Percentiles rank a stretch among this genome's conserved stretches.
phyloP scores from a whole-genome alignment of 352 stramenopile species.

The Aphanomyces euteiches region DNA sequence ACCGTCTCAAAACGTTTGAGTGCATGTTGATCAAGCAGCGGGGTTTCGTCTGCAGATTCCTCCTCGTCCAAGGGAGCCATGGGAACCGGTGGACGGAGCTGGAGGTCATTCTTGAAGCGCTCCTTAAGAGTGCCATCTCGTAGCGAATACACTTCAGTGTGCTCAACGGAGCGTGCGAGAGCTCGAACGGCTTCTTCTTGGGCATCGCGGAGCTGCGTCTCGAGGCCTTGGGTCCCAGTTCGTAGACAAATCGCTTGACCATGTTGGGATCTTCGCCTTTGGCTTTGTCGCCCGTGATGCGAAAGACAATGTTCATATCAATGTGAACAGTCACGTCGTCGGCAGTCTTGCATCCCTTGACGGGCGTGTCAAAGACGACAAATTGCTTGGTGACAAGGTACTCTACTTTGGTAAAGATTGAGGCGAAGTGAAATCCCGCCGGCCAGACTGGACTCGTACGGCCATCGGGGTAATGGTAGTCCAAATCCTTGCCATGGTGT shows the following conservation, averaged over 20 bases:
- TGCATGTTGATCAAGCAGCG: conserved; percentile 1
- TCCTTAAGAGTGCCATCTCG: conserved; percentile 71
- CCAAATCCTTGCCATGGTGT: conserved; percentile 70
- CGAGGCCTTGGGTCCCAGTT: conserved; percentile 80
- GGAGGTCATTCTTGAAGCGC: conserved; percentile 50
- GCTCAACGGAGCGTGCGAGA: conserved; percentile 74
- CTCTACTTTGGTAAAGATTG: conserved; percentile 72
- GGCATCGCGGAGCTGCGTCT: conserved; percentile 76
- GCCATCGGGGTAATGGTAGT: conserved; percentile 51
- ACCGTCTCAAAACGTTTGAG: conserved; percentile 35
- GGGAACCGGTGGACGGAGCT: conserved; percentile 32
- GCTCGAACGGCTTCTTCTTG: conserved; percentile 79
- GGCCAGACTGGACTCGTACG: conserved; percentile 61
- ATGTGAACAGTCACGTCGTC: conserved; percentile 86
- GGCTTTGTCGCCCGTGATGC: conserved; percentile 83
- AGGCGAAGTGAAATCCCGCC: conserved; percentile 68
- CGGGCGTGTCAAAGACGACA: conserved; percentile 82
- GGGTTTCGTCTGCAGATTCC: conserved; percentile 6
- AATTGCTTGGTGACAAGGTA: conserved; percentile 87
- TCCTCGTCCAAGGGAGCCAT: conserved; percentile 12
- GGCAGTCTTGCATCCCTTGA: conserved; percentile 86
- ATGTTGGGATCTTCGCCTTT: conserved; percentile 78
- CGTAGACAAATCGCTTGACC: conserved; percentile 86
- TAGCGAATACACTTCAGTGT: conserved; percentile 85
- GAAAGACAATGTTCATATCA: conserved; percentile 83